Evolutionary conservation across 768 basidiomycete genomes (phyloP), one percentile per base, ranked within the genome.

Genomic region (Serendipita vermifera): DNA sequence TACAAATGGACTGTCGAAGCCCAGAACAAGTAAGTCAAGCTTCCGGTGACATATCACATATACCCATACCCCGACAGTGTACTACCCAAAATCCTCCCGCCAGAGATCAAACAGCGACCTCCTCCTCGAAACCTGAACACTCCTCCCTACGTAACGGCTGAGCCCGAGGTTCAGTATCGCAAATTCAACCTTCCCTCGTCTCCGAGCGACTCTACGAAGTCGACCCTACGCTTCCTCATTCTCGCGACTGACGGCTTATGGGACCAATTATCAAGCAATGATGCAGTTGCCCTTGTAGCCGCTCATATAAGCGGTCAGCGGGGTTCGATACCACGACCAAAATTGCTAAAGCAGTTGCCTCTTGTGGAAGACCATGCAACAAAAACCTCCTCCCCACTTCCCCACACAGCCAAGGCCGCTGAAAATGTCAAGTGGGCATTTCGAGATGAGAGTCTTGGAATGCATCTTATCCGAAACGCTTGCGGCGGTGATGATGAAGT

Each of bases 391-490:
- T 59, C 15, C 80, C 80, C 13, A 72, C 75, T 27, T 22, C 46
- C 46, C 7, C 46, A 51, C 29, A 7, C 46, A 36, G 59, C 32
- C 7, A 40, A 59, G 6, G 57, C 56, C 2, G 58, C 61, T 36
- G 59, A 59, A n/a, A 51, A 58, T 17, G 9, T 9, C n/a, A 31
- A 51, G 7, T 91, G 88, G 88, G 75, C 78, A 5, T 94, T 93
- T 62, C 77, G 74, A 46, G 87, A 92, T 63, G 81, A 82, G 15
- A 86, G 90, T 62, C 64, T 87, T 56, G 77, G 83, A 59, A 80
- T 85, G 35, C 91, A 93, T 68, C 71, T 94, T 15, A 88, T 93
- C 57, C 76, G 90, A 59, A 94, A 94, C 64, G 87, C 90, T n/a
- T 80, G 92, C 58, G 88, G 88, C n/a, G 89, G 91, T 29, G 64